Evolutionary conservation across 2,329 filamentous ascomycete species (phyloP).

Genomic region (Microdochium paspali): DNA sequence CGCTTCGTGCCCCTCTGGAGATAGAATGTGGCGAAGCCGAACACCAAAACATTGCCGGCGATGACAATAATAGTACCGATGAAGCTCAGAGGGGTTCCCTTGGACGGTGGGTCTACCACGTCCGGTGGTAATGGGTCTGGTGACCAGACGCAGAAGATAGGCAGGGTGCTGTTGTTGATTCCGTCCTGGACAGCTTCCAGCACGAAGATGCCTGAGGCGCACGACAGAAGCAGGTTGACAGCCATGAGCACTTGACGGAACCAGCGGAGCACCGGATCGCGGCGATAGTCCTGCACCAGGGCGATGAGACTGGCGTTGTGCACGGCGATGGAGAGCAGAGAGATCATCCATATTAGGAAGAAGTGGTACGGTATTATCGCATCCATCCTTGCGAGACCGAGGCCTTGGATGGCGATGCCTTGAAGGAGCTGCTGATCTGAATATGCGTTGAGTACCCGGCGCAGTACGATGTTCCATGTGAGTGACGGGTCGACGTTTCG

Average conservation of each 20-base stretch:
- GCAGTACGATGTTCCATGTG: constrained; percentile 45
- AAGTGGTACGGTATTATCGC: constrained; percentile 58
- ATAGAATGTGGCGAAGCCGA: constrained; percentile 53
- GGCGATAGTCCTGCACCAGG: constrained; percentile 54
- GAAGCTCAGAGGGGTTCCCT: constrained; percentile 37
- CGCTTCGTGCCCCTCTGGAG: constrained; percentile 44
- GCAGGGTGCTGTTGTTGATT: constrained; percentile 40
- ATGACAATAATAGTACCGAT: constrained; percentile 54
- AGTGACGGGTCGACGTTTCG: constrained; percentile 24
- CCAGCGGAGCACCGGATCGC: constrained; percentile 59
- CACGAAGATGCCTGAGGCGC: constrained; percentile 45
- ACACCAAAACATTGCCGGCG: constrained; percentile 47
- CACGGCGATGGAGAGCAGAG: constrained; percentile 53
- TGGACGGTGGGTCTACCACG: constrained; percentile 19
- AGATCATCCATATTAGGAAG: constrained; percentile 62
- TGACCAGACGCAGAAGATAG: constrained; percentile 51
- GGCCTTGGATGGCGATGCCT: constrained; percentile 57
- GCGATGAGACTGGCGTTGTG: constrained; percentile 58
- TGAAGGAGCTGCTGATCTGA: constrained; percentile 61
- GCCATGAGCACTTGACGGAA: constrained; percentile 58
- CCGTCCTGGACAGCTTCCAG: constrained; percentile 43
- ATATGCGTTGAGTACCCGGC: constrained; percentile 56
- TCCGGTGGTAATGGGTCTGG: constrained; percentile 19
- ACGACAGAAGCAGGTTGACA: constrained; percentile 50
- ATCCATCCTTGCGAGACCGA: constrained; percentile 50